Conservation (phyloP, 1,139 yeast genomes). For the Hanseniaspora uvarum region DNA sequence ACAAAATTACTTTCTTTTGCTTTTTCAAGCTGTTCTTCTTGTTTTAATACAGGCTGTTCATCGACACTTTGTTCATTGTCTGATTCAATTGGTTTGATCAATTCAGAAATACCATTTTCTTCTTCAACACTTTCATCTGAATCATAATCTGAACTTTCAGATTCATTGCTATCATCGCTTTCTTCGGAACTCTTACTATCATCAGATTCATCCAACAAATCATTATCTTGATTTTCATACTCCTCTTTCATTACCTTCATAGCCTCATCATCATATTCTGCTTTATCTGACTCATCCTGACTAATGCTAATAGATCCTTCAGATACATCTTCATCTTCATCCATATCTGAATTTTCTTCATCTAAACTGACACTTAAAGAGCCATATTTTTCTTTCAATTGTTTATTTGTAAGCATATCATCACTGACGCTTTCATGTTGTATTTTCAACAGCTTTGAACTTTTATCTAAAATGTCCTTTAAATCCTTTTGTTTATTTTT, state of each 20-base stretch:
- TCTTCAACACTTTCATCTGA: slow-evolving; percentile 4
- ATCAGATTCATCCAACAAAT: slow-evolving; percentile 19
- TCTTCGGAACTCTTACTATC: slow-evolving; percentile 23
- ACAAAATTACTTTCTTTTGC: slow-evolving; percentile 4
- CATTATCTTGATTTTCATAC: slow-evolving; percentile 19
- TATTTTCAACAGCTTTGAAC: slow-evolving; percentile 74
- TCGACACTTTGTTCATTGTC: background rate
- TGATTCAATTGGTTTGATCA: background rate
- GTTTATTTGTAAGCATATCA: slow-evolving; percentile 17
- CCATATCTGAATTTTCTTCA: slow-evolving; percentile 19
- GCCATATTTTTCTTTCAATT: slow-evolving; percentile 16
- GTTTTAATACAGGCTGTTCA: background rate
- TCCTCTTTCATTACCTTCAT: slow-evolving; percentile 31
- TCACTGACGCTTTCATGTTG: slow-evolving; percentile 44
- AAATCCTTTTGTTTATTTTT: slow-evolving; percentile 78
- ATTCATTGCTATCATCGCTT: slow-evolving; percentile 22
- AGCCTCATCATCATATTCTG: slow-evolving; percentile 24
- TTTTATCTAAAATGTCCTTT: slow-evolving; percentile 79
- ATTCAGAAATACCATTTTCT: slow-evolving; percentile 1
- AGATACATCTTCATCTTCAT: slow-evolving; percentile 23
- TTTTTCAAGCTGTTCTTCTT: background rate
- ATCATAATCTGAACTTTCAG: background rate
- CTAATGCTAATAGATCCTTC: slow-evolving; percentile 18
- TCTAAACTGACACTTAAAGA: slow-evolving; percentile 21
- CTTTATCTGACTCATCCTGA: slow-evolving; percentile 22